Base-by-base conservation (phyloP, 2,329 filamentous ascomycete species). In the Pseudogymnoascus sp. region DNA sequence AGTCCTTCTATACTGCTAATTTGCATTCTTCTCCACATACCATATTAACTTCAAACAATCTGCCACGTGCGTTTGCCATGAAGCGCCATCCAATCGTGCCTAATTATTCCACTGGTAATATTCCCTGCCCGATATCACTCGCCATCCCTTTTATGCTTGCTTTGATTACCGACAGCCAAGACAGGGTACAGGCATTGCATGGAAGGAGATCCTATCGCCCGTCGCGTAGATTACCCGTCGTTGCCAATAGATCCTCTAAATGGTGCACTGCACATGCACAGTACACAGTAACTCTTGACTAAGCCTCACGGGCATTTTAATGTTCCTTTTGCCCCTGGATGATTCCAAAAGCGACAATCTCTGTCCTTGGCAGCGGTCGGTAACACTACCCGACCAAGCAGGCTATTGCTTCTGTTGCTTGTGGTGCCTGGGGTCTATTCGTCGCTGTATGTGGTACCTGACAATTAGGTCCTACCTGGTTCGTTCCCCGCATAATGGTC, bases 401-500 rank as follows among this genome's bases (percentile, higher is more conserved):
- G 43, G 43, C n/a, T 53, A 9, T 53, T 53, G 43, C 43, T 53
- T 33, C 8, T 33, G 15, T 18, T 30, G 43, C 43, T 53, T 53
- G 14, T 47, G 20, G 22, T 28, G 22, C 22, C 11, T 28, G 25
- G 39, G 18, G 43, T 18, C 22, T 43, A 4, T 18, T 22, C 20
- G 39, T 25, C 25, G 28, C 43, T 53, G 25, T 53, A 53, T 53
- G 9, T 30, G n/a, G 43, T 53, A 33, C 25, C 43, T 53, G 43
- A 53, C 43, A 4, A 53, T 53, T 33, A 53, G 43, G 4, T 33
- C n/a, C 28, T 15, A 4, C 15, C n/a, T 53, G 43, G 43, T 14
- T 53, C 43, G 25, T 33, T 53, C 43, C 43, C 43, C 43, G 43
- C 43, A 53, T 53, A 33, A 53, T 53, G 33, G 43, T 53, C 43